phyloP scores from a whole-genome alignment of 2,329 filamentous ascomycete species.

The Calonectria honghensis region DNA sequence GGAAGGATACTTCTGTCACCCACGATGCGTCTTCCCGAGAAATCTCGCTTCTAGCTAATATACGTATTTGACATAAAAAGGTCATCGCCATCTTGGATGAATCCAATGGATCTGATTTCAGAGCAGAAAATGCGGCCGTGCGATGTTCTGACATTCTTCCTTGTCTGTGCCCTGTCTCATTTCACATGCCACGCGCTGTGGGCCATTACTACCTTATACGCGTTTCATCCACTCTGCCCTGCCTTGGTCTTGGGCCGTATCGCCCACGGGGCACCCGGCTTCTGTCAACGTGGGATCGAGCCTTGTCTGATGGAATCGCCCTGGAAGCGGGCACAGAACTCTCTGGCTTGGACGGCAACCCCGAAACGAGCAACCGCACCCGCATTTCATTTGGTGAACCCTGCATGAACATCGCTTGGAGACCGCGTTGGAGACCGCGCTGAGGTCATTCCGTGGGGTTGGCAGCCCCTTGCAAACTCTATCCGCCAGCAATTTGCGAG shows the following conservation, averaged over 20 bases:
- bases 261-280: background rate
- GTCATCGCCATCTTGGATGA: background rate
- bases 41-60: too few relatives aligned
- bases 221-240: constrained; percentile 4
- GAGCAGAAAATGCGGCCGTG: background rate
- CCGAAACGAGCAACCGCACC: constrained; percentile 9
- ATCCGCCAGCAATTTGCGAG: constrained; percentile 15
- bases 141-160: background rate
- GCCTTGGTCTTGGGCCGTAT: background rate
- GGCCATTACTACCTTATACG: background rate
- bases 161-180: constrained; percentile 12
- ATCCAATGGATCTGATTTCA: background rate
- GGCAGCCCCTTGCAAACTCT: constrained; percentile 20
- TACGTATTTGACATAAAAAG: too few relatives aligned
- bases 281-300: constrained; percentile 1
- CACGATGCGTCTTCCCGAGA: background rate
- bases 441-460: constrained; percentile 24
- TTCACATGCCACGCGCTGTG: constrained; percentile 5
- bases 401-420: constrained; percentile 7
- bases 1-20: background rate
- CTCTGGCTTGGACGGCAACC: background rate
- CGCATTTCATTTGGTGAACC: constrained; percentile 9
- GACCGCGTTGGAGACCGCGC: constrained; percentile 17
- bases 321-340: constrained; percentile 4
- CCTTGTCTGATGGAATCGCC: constrained; percentile 1